A percentile compares a stretch with the other conserved stretches of the same genome.
phyloP scores from a whole-genome alignment of 2,329 filamentous ascomycete genomes.

The Amauroascus verrucosus region DNA sequence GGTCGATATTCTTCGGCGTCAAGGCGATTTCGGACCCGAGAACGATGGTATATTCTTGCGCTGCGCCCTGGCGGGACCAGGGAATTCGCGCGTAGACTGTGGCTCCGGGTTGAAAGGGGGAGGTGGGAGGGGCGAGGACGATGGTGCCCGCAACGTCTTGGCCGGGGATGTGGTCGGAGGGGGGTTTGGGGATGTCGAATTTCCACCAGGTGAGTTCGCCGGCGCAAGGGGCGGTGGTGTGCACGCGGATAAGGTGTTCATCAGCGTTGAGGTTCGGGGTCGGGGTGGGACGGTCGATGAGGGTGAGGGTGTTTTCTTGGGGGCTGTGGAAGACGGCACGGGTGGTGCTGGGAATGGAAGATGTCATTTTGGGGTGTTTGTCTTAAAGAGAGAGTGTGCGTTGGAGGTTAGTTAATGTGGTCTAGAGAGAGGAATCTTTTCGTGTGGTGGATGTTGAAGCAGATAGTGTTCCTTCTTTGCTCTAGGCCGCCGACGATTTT shows the following conservation, averaged over 20 bases:
- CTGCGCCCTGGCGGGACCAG: slow-evolving; percentile 29
- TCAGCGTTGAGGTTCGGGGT: slow-evolving; percentile 19
- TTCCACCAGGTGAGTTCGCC: slow-evolving; percentile 37
- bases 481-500: background rate
- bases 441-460: no score
- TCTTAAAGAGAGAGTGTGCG: no score
- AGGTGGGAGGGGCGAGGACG: slow-evolving; percentile 26
- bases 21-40: slow-evolving; percentile 30
- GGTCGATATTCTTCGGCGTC: slow-evolving; percentile 29
- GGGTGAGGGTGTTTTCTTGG: slow-evolving; percentile 7
- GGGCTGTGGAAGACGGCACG: slow-evolving; percentile 14
- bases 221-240: slow-evolving; percentile 32
- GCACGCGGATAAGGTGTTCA: slow-evolving; percentile 35
- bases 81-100: slow-evolving; percentile 33
- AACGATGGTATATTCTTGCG: slow-evolving; percentile 30
- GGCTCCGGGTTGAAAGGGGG: slow-evolving; percentile 32
- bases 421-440: background rate
- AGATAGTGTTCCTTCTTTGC: no score
- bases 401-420: background rate
- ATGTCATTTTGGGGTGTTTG: background rate
- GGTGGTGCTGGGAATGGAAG: slow-evolving; percentile 5
- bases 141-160: slow-evolving; percentile 37
- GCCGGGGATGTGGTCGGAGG: slow-evolving; percentile 30
- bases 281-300: slow-evolving; percentile 15
- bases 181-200: slow-evolving; percentile 20